These are phyloP conservation scores for Termitomyces sp. DNA, from an alignment of 768 basidiomycete species.

Conservation along the genomic window DNA sequence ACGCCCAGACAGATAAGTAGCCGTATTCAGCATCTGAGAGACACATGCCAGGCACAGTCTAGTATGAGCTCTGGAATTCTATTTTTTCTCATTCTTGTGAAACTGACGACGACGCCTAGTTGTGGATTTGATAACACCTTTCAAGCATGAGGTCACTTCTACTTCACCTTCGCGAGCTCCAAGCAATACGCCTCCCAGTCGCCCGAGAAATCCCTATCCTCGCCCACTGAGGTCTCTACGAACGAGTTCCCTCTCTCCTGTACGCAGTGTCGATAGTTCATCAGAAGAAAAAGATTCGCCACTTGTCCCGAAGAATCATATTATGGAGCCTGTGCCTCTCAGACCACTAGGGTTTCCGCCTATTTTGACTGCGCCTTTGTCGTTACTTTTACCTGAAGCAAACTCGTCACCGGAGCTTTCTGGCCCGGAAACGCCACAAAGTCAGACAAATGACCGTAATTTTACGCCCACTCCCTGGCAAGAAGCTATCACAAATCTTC, in stretches of 20 bases:
- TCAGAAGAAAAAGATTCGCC: background rate
- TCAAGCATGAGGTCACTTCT: constrained; percentile 7
- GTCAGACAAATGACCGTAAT: background rate
- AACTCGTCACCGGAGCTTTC: background rate
- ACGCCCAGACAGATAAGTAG: constrained; percentile 60
- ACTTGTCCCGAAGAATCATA: background rate
- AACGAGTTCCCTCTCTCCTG: background rate
- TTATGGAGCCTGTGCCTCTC: constrained; percentile 2
- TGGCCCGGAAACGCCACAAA: constrained; percentile 2
- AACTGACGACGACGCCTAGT: background rate
- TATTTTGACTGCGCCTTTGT: background rate
- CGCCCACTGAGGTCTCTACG: constrained; percentile 2
- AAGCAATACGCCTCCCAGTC: constrained; percentile 20
- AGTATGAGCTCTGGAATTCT: background rate
- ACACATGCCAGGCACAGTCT: constrained; percentile 39
- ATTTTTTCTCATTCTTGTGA: background rate
- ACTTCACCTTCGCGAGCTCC: constrained; percentile 9
- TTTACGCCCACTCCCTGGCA: background rate
- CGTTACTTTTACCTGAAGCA: background rate
- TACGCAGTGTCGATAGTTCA: background rate
- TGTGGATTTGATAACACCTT: constrained; percentile 23
- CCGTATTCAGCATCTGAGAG: constrained; percentile 53
- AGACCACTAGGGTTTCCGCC: background rate
- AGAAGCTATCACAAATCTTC: background rate
- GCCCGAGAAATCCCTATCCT: constrained; percentile 16